Evolutionary conservation across 805 yeast genomes (phyloP), one percentile per base, ranked within the genome.

Genomic region (Starmera dryadoides): DNA sequence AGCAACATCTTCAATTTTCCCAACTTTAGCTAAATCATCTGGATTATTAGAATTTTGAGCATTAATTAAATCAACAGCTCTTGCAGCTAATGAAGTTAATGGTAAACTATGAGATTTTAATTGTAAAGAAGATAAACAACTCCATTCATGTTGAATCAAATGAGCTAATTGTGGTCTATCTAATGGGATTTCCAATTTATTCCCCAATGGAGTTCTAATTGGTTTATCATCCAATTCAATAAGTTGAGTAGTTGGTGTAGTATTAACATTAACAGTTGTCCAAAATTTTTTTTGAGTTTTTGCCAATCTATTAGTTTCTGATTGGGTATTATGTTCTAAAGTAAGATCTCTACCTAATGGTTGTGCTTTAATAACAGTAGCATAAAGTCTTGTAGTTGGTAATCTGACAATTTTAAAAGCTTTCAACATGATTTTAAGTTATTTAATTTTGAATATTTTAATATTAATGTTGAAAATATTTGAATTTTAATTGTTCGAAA

Each of bases 81-180:
- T 71, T 1, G 97, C 79, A 4, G 84, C 80, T 39, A 93, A 63
- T 0, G 96, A 86, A 0, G 98, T 93, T 43, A 93, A 63, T 1
- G 98, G 98, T 33, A 93, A 69, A 30, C 84, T 66, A 54, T 83
- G 86, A 15, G 88, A 81, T 58, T 82, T 84, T 51, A 89, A 75
- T 35, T 75, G 66, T 44, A 81, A 68, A 41, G 71, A 71, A 3
- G 91, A 75, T 41, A 93, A 63, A 31, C 74, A 73, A 40, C 77
- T 71, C 98, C 98, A 93, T 62, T 93, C 99, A 53, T 86, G 86
- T 30, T 79, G 79, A 29, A 93, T 66, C 50, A 91, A 60, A 45
- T 79, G 69, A 0, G 96, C 96, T 46, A 93, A 64, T 9, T 76
- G 62, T 42, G 65, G 64, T 52, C 81, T 80, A 7, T 63, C 45